Evolutionary conservation across 2,329 filamentous ascomycete species (phyloP).

Genomic region (Esteya vermicola): DNA sequence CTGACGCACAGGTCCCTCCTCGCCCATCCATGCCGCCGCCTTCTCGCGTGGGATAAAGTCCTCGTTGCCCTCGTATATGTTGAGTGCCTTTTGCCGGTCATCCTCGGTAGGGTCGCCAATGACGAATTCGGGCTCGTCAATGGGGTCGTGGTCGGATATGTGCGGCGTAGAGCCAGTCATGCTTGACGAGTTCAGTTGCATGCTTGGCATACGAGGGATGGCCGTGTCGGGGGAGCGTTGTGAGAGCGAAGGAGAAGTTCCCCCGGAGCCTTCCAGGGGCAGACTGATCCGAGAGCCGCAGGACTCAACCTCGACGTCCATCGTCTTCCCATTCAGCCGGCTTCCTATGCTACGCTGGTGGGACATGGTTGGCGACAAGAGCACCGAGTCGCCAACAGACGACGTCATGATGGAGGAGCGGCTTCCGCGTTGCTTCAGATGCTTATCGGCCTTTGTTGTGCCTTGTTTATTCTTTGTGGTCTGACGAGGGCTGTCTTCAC

Average conservation of each 20-base stretch:
- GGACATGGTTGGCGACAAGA: neutral
- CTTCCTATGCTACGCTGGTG: neutral
- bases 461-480: slow-evolving; percentile 1
- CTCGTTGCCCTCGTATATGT: slow-evolving; percentile 75
- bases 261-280: slow-evolving; percentile 26
- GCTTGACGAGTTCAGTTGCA: slow-evolving; percentile 24
- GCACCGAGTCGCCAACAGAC: neutral
- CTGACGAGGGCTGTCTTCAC: slow-evolving; percentile 23
- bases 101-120: slow-evolving; percentile 48
- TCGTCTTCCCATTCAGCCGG: neutral
- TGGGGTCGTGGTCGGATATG: slow-evolving; percentile 18
- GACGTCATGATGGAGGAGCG: slow-evolving; percentile 10
- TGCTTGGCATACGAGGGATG: slow-evolving; percentile 26
- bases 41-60: slow-evolving; percentile 65
- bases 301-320: slow-evolving; percentile 14
- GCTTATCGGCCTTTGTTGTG: neutral
- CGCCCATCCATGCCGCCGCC: slow-evolving; percentile 80
- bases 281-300: slow-evolving; percentile 23
- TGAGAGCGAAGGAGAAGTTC: no score
- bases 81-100: slow-evolving; percentile 63
- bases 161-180: neutral
- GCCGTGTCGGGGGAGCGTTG: slow-evolving; percentile 22
- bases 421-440: neutral
- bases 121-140: slow-evolving; percentile 44
- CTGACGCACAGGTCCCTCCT: slow-evolving; percentile 46